A percentile compares a stretch with the other conserved stretches of the same genome.
phyloP scores from a whole-genome alignment of 2,329 filamentous ascomycete species.

The Moelleriella libera region DNA sequence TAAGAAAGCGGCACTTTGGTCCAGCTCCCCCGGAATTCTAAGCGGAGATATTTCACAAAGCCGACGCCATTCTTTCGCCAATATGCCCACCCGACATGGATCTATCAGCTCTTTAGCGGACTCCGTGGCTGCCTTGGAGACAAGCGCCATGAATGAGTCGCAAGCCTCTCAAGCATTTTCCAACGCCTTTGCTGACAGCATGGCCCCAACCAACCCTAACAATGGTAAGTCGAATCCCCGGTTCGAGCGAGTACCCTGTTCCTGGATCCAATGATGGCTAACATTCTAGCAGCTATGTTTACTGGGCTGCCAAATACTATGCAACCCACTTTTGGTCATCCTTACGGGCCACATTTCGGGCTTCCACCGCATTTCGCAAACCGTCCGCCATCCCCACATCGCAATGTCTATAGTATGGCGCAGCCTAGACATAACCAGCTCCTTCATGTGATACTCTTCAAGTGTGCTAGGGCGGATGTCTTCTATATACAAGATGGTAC shows the following conservation, averaged over 20 bases:
- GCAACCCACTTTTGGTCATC: slow-evolving; percentile 16
- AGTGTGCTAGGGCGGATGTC: slow-evolving; percentile 86
- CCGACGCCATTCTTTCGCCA: slow-evolving; percentile 67
- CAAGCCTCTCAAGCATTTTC: slow-evolving; percentile 28
- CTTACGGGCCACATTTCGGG: slow-evolving; percentile 33
- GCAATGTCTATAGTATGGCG: slow-evolving; percentile 44
- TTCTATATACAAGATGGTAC: slow-evolving; percentile 97
- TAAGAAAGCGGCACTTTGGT: slow-evolving; percentile 56
- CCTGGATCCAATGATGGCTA: background rate
- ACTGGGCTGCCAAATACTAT: slow-evolving; percentile 11
- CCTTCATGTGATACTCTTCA: slow-evolving; percentile 88
- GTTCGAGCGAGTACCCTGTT: background rate
- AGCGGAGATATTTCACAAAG: slow-evolving; percentile 55
- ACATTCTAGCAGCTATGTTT: slow-evolving; percentile 12
- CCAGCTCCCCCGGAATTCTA: slow-evolving; percentile 54
- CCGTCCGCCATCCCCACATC: slow-evolving; percentile 44
- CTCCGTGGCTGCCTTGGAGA: slow-evolving; percentile 30
- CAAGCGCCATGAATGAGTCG: slow-evolving; percentile 23
- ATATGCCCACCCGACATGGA: slow-evolving; percentile 48
- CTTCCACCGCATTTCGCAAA: slow-evolving; percentile 16
- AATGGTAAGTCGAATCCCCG: slow-evolving; percentile 21
- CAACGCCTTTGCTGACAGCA: slow-evolving; percentile 23
- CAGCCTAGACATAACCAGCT: slow-evolving; percentile 53
- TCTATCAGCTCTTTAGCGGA: slow-evolving; percentile 49
- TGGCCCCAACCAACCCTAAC: slow-evolving; percentile 20